Conservation (phyloP, 441 rosid genomes). For the Euphorbia celastroides region DNA sequence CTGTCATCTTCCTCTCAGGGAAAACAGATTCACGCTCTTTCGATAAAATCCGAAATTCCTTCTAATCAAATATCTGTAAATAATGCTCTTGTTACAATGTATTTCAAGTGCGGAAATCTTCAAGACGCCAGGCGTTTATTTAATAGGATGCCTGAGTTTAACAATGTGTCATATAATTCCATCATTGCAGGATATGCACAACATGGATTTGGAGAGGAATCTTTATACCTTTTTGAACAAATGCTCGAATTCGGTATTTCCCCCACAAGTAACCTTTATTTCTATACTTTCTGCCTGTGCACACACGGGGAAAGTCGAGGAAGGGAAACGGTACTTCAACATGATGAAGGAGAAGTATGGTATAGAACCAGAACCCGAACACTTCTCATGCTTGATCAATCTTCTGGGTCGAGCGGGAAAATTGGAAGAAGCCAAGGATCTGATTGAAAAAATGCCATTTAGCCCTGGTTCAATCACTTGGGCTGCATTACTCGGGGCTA, state of each 20-base stretch:
- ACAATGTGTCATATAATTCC: slow-evolving; percentile 59
- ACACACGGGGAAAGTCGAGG: slow-evolving; percentile 64
- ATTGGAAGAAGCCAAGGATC: slow-evolving; percentile 63
- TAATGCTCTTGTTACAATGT: slow-evolving; percentile 68
- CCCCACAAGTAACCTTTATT: slow-evolving; percentile 76
- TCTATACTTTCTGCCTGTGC: slow-evolving; percentile 84
- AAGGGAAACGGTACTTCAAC: slow-evolving; percentile 54
- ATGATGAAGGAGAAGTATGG: slow-evolving; percentile 60
- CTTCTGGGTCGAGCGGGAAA: slow-evolving; percentile 80
- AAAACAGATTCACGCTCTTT: slow-evolving; percentile 68
- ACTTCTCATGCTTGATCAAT: slow-evolving; percentile 87
- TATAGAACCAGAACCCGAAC: slow-evolving; percentile 80
- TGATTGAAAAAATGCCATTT: slow-evolving; percentile 65
- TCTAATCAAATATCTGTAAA: slow-evolving; percentile 57
- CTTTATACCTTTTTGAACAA: slow-evolving; percentile 44
- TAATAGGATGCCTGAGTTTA: slow-evolving; percentile 64
- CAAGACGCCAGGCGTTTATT: slow-evolving; percentile 52
- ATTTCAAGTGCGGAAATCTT: slow-evolving; percentile 67
- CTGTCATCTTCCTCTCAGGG: slow-evolving; percentile 74
- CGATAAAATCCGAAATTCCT: slow-evolving; percentile 55
- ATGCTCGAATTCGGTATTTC: slow-evolving; percentile 51
- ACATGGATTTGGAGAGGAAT: slow-evolving; percentile 57
- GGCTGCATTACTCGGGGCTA: slow-evolving; percentile 81
- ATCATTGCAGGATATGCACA: slow-evolving; percentile 82
- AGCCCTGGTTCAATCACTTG: slow-evolving; percentile 57